Conservation (phyloP, 176 grass and related monocot species). For the Phoenix roebelenii region DNA sequence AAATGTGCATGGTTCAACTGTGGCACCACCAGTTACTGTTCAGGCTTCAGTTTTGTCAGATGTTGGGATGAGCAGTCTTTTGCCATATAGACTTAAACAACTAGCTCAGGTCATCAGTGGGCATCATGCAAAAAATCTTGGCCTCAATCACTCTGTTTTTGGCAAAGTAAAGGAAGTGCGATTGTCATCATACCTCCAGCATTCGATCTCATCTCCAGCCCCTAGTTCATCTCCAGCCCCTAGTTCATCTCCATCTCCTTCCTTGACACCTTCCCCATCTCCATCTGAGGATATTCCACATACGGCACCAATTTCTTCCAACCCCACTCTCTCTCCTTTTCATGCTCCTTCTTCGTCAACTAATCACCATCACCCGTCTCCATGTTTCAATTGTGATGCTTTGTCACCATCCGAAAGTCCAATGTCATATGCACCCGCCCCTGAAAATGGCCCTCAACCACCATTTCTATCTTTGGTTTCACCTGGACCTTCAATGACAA, state of each 20-base stretch:
- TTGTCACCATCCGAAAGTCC: constrained; percentile 21
- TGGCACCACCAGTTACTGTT: constrained; percentile 40
- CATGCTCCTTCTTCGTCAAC: constrained; percentile 18
- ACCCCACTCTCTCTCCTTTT: constrained; percentile 22
- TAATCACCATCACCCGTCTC: neutral
- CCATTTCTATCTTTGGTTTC: constrained; percentile 11
- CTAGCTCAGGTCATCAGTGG: constrained; percentile 58
- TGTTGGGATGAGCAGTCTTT: constrained; percentile 38
- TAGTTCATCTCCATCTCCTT: constrained; percentile 45
- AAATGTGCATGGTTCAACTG: constrained; percentile 58
- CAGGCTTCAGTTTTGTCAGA: constrained; percentile 48
- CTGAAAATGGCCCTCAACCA: constrained; percentile 17
- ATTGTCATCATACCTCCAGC: constrained; percentile 53
- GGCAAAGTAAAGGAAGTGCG: constrained; percentile 78
- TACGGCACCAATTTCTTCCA: constrained; percentile 22
- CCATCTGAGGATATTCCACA: constrained; percentile 19
- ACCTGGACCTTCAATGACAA: constrained; percentile 5
- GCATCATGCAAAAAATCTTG: constrained; percentile 44
- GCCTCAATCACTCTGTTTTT: constrained; percentile 78
- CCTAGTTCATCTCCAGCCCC: constrained; percentile 64
- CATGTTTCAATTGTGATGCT: constrained; percentile 15
- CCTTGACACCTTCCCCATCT: constrained; percentile 25
- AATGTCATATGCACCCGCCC: constrained; percentile 32
- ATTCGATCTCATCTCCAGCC: constrained; percentile 42
- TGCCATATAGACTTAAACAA: constrained; percentile 69